These are phyloP conservation scores for Bryoerythrophyllum caledonicum DNA, from an alignment of 225 moss, liverwort and hornwort genomes.

Conservation along the genomic window DNA sequence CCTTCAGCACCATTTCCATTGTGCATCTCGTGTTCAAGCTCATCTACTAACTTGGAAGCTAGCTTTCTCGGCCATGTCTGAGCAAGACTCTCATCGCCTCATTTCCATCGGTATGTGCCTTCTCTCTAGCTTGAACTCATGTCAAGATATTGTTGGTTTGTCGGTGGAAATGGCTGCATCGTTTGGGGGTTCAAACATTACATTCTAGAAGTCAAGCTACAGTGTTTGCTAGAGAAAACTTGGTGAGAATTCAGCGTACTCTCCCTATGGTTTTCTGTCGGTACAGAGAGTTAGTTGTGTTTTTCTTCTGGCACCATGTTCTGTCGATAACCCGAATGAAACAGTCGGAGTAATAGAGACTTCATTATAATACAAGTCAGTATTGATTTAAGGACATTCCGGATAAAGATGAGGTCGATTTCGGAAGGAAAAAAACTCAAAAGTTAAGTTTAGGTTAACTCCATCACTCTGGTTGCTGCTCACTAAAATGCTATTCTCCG, in stretches of 20 bases:
- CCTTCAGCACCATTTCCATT: neutral
- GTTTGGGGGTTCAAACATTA: neutral
- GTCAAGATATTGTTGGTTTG: no score
- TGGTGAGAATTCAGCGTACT: no score
- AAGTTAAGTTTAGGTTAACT: neutral
- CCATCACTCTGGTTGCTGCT: neutral
- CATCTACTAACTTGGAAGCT: no score
- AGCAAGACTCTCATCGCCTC: neutral
- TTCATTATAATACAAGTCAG: no score
- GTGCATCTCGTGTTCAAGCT: neutral
- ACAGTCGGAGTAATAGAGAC: neutral
- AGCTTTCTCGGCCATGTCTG: neutral
- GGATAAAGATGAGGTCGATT: no score
- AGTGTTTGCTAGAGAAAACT: no score
- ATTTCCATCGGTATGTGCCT: slow-evolving; percentile 9
- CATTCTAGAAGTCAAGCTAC: no score
- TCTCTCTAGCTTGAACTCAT: no score
- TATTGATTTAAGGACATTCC: no score
- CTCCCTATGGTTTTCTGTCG: neutral
- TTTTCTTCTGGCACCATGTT: neutral
- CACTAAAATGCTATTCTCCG: neutral
- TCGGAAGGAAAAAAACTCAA: no score
- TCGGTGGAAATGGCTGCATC: neutral
- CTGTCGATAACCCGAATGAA: neutral
- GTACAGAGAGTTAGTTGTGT: neutral